Percentiles rank a stretch among this genome's conserved stretches.
These are phyloP conservation scores for Talaromyces sp. DNA, from an alignment of 2,329 filamentous ascomycete species.

Conservation along the genomic window DNA sequence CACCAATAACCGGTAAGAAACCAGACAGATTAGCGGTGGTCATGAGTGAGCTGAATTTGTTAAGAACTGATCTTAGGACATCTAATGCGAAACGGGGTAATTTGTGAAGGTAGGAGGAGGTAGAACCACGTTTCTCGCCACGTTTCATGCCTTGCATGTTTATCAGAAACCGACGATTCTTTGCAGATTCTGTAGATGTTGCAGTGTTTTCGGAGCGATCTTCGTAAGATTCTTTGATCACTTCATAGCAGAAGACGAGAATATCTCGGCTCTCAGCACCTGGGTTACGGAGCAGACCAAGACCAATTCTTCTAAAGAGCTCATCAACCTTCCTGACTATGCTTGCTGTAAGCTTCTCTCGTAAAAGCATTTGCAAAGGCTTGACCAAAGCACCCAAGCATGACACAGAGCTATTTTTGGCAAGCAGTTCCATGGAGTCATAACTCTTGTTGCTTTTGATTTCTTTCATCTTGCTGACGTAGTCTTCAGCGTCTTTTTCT, in stretches of 20 bases:
- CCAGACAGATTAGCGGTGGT: slow-evolving; percentile 74
- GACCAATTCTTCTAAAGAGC: slow-evolving; percentile 73
- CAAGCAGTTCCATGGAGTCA: slow-evolving; percentile 91
- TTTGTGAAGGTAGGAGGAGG: slow-evolving; percentile 79
- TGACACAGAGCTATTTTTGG: slow-evolving; percentile 71
- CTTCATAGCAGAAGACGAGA: slow-evolving; percentile 90
- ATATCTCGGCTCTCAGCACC: slow-evolving; percentile 73
- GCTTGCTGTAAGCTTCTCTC: slow-evolving; percentile 76
- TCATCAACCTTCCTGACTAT: slow-evolving; percentile 89
- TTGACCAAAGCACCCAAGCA: slow-evolving; percentile 69
- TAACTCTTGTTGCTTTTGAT: slow-evolving; percentile 98
- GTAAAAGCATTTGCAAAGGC: slow-evolving; percentile 71
- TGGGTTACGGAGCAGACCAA: slow-evolving; percentile 76
- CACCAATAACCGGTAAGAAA: slow-evolving; percentile 83
- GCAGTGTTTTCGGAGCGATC: slow-evolving; percentile 28
- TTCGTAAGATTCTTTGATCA: slow-evolving; percentile 80
- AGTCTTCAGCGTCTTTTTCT: slow-evolving; percentile 95
- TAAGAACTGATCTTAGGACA: slow-evolving; percentile 75
- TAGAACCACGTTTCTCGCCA: slow-evolving; percentile 63
- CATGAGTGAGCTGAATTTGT: slow-evolving; percentile 75
- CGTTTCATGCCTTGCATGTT: slow-evolving; percentile 72
- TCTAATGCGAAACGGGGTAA: slow-evolving; percentile 83
- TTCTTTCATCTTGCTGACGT: slow-evolving; percentile 93
- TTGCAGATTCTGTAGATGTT: slow-evolving; percentile 14
- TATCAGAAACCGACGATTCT: slow-evolving; percentile 62